A percentile compares a stretch with the other conserved stretches of the same genome.
Evolutionary conservation across 2,329 filamentous ascomycete genomes (phyloP).

Genomic region (Cladosporium sp.): DNA sequence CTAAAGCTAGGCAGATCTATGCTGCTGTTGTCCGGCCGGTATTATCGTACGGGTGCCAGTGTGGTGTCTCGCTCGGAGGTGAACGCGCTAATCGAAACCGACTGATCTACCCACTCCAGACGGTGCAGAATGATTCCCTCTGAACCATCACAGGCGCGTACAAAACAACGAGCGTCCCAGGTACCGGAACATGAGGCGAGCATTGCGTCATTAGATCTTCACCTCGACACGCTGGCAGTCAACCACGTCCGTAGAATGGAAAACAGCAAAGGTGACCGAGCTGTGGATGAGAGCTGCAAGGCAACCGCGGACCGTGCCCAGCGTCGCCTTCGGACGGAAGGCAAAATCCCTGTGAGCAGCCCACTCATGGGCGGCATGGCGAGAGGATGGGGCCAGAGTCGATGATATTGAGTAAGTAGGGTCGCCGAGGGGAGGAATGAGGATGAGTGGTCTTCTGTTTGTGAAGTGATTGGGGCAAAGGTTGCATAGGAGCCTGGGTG

Average conservation of each 20-base stretch:
- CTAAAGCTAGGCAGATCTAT: background rate
- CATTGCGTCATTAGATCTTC: slow-evolving; percentile 2
- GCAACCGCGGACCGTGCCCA: background rate
- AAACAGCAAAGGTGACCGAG: background rate
- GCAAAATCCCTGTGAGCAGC: background rate
- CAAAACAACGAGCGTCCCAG: slow-evolving; percentile 9
- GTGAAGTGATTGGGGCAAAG: slow-evolving; percentile 10
- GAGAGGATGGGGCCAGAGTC: slow-evolving; percentile 31
- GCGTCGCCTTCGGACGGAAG: background rate
- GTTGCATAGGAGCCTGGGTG: slow-evolving; percentile 13
- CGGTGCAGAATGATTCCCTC: slow-evolving; percentile 11
- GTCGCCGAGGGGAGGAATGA: slow-evolving; percentile 26
- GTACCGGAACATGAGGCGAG: slow-evolving; percentile 11
- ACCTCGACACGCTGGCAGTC: background rate
- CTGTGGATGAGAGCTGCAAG: background rate
- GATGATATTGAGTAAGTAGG: slow-evolving; percentile 31
- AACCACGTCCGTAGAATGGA: background rate
- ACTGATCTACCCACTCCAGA: slow-evolving; percentile 12
- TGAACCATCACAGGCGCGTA: slow-evolving; percentile 13
- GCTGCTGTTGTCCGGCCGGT: background rate
- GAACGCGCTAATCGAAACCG: slow-evolving; percentile 1
- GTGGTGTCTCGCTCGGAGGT: background rate
- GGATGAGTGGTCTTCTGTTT: slow-evolving; percentile 21
- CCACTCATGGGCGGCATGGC: slow-evolving; percentile 32
- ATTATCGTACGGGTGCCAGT: background rate